Percentiles rank a stretch among this genome's conserved stretches.
phyloP scores from a whole-genome alignment of 176 grass and related monocot genomes.

The Cymbopogon citratus region DNA sequence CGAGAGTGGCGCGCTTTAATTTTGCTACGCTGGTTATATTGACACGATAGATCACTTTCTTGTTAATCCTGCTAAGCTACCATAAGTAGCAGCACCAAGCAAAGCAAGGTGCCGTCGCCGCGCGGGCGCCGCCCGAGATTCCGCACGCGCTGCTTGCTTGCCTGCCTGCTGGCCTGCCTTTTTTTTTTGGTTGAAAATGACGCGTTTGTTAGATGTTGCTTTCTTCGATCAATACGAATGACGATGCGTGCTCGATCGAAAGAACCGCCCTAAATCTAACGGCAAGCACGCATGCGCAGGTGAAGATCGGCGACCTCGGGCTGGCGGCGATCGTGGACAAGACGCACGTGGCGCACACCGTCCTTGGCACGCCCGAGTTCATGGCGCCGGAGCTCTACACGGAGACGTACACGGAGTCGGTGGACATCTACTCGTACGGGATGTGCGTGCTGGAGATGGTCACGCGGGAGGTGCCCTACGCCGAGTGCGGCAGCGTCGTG shows the following conservation, averaged over 20 bases:
- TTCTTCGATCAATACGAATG: neutral
- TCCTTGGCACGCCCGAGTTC: constrained; percentile 95
- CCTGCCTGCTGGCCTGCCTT: neutral
- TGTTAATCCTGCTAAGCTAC: neutral
- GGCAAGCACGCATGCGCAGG: constrained; percentile 15
- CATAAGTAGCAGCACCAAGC: neutral
- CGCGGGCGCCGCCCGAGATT: neutral
- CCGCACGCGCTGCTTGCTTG: constrained; percentile 29
- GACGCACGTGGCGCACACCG: constrained; percentile 71
- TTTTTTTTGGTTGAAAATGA: neutral
- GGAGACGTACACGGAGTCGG: constrained; percentile 91
- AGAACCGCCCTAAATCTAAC: neutral
- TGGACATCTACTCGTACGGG: constrained; percentile 96
- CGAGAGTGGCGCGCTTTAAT: constrained; percentile 15
- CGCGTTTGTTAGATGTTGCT: constrained; percentile 7
- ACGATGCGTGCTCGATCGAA: neutral
- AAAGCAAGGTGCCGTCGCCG: constrained; percentile 7
- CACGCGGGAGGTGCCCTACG: constrained; percentile 84
- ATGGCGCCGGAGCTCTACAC: constrained; percentile 97
- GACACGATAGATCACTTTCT: neutral
- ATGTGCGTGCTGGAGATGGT: constrained; percentile 99
- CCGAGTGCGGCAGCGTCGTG: constrained; percentile 71
- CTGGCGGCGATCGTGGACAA: constrained; percentile 84
- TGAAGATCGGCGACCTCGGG: constrained; percentile 95
- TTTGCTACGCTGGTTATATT: neutral